Evolutionary conservation across 768 basidiomycete species (phyloP).

Genomic region (Suillus occidentalis): DNA sequence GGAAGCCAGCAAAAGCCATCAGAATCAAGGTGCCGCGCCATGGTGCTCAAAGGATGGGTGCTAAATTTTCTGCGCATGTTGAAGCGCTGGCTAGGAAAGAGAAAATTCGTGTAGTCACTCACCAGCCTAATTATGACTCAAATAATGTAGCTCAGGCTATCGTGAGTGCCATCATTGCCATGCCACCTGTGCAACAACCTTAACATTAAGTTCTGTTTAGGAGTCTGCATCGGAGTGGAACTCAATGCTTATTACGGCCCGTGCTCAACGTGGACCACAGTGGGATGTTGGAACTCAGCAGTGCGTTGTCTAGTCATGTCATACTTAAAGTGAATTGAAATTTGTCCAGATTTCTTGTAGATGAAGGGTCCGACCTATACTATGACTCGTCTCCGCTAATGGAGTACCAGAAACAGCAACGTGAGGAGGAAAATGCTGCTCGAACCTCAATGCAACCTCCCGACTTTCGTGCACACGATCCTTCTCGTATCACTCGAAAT

Average conservation of each 20-base stretch:
- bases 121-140: constrained; percentile 61
- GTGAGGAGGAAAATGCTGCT: constrained; percentile 30
- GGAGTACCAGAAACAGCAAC: constrained; percentile 45
- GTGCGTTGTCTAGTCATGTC: constrained; percentile 42
- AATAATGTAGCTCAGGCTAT: constrained; percentile 56
- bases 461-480: constrained; percentile 32
- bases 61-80: constrained; percentile 60
- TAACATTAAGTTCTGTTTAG: constrained; percentile 23
- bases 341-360: constrained; percentile 67
- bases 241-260: constrained; percentile 71
- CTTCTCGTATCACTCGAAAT: constrained; percentile 33
- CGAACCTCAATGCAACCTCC: constrained; percentile 33
- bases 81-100: constrained; percentile 52
- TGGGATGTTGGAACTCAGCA: constrained; percentile 88
- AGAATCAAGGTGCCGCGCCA: constrained; percentile 72
- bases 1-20: constrained; percentile 54
- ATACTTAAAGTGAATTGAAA: background rate
- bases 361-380: constrained; percentile 69
- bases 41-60: constrained; percentile 69
- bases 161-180: constrained; percentile 41
- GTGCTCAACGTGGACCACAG: constrained; percentile 81
- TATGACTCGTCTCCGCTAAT: constrained; percentile 67
- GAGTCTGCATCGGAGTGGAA: constrained; percentile 89
- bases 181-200: background rate
- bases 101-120: constrained; percentile 46